Evolutionary conservation across 2,329 filamentous ascomycete species (phyloP), one percentile per base, ranked within the genome.

Genomic region (Diaporthe helianthi): DNA sequence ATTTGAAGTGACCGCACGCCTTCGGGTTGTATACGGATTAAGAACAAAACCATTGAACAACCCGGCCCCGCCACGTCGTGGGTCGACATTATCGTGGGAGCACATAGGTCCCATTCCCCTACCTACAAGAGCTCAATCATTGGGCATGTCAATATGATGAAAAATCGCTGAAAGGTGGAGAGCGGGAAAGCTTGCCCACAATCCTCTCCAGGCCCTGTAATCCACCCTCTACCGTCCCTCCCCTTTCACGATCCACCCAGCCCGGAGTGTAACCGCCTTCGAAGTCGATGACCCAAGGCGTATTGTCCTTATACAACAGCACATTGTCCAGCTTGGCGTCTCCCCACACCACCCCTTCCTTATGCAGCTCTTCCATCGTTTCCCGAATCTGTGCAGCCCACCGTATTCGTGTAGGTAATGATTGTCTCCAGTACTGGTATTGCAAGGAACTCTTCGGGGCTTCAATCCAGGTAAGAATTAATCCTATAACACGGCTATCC

Each of bases 271-370:
- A 75, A 31, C 74, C 69, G 24, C 75, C 76, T 1, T 73, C 76
- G 67, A 79, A 78, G 61, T 78, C 75, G 29, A 73, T 73, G 9
- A 77, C 38, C 73, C 76, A 76, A 10, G 74, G 76, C 55, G 77
- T 70, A 15, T 75, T 72, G 26, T 31, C 1, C 55, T 7, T 46
- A 26, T 76, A 73, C 29, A 79, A 74, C 19, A 79, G 67, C 19
- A 77, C 67, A 51, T 79, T 78, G 13, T 73, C 73, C 3, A 75
- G 65, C 66, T 78, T 78, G 10, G 49, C 77, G 66, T 78, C 77
- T 4, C 76, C 76, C 74, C 76, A 79, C 24, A 75, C 46, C 33
- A 78, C 73, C 9, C 74, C 75, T 31, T 54, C 22, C 7, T 64
- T 24, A 22, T 76, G 75, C 5, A 77, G 74, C 31, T 67, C 33